Evolutionary conservation across 78 protist species (phyloP).

Genomic region (Polysphondylium violaceum): DNA sequence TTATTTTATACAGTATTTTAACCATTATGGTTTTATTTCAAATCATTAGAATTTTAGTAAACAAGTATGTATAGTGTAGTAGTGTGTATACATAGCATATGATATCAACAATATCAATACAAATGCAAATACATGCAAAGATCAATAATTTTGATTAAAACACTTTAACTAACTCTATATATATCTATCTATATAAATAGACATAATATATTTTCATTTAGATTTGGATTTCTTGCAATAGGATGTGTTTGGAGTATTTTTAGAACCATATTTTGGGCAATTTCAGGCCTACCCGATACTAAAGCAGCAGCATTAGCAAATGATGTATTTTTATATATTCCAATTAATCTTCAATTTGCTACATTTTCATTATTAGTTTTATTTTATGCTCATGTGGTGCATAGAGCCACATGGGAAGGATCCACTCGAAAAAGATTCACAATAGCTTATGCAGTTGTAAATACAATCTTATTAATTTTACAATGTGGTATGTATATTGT

Average conservation of each 20-base stretch:
- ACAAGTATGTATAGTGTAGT: constrained; percentile 42
- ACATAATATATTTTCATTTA: constrained; percentile 73
- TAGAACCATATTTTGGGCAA: constrained; percentile 44
- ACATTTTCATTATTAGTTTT: constrained; percentile 61
- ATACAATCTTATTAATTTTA: constrained; percentile 26
- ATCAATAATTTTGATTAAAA: too few species aligned
- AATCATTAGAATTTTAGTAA: constrained; percentile 52
- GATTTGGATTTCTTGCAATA: constrained; percentile 66
- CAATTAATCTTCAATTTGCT: constrained; percentile 68
- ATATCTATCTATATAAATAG: neutral
- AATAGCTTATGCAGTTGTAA: constrained; percentile 43
- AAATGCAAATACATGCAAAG: too few species aligned
- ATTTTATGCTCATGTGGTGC: constrained; percentile 78
- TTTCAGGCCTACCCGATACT: neutral
- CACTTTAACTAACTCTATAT: too few species aligned
- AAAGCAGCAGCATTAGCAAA: neutral
- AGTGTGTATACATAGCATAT: too few species aligned
- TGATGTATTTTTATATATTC: constrained; percentile 8
- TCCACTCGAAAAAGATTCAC: constrained; percentile 53
- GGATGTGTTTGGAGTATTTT: constrained; percentile 64
- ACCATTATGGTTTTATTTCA: constrained; percentile 46
- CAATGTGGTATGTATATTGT: constrained; percentile 39
- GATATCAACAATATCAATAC: too few species aligned
- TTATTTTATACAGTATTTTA: constrained; percentile 27
- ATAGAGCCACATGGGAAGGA: constrained; percentile 60